Percentiles rank a stretch among this genome's conserved stretches.
Conservation (phyloP, 2,329 filamentous ascomycete species). For the Amylocarpus encephaloides region DNA sequence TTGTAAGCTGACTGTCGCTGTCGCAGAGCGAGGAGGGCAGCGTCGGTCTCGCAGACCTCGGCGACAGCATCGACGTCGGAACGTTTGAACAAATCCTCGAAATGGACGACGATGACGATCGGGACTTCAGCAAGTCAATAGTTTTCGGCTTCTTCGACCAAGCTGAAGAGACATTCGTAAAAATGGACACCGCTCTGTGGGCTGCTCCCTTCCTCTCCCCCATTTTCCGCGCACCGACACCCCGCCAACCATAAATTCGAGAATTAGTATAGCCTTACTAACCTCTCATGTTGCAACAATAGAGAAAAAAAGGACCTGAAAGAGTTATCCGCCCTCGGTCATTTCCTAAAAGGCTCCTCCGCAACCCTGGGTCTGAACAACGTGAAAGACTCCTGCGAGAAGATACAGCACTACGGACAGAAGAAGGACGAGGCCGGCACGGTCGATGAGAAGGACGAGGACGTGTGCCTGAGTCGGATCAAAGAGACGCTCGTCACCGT, state of each 20-base stretch:
- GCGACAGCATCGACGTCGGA: conserved; percentile 67
- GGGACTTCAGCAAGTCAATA: conserved; percentile 83
- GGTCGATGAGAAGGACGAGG: conserved; percentile 57
- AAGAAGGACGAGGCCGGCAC: conserved; percentile 72
- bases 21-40: conserved; percentile 31
- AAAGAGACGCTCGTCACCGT: conserved; percentile 62
- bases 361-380: conserved; percentile 87
- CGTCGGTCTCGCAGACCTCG: conserved; percentile 46
- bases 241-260: background rate
- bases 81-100: conserved; percentile 96
- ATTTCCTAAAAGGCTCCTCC: conserved; percentile 96
- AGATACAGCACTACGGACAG: conserved; percentile 90
- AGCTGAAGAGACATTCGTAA: conserved; percentile 74
- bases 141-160: conserved; percentile 92
- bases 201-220: conserved; percentile 33
- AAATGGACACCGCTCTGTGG: conserved; percentile 82
- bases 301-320: conserved; percentile 64
- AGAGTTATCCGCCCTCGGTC: conserved; percentile 76
- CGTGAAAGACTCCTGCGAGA: conserved; percentile 88
- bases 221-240: background rate
- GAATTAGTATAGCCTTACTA: background rate
- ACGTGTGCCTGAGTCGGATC: conserved; percentile 64
- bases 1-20: too few species aligned
- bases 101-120: conserved; percentile 88
- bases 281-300: conserved; percentile 3